Evolutionary conservation across 139 green algal species (phyloP).

Genomic region (Coelastrella sp.): DNA sequence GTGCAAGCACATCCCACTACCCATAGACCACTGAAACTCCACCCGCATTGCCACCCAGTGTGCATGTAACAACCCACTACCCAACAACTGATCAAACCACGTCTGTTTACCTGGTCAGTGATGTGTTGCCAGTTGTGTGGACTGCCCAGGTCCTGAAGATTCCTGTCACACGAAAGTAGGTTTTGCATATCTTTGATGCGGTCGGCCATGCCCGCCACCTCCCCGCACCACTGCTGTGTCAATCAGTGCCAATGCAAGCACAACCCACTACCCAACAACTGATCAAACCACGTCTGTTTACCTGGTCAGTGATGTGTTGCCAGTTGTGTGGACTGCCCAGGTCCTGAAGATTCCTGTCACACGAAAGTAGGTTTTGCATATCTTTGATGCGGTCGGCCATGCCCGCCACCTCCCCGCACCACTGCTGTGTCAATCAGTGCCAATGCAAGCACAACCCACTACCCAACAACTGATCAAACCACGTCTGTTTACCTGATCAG

Average conservation of each 20-base stretch:
- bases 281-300: background rate
- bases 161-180: constrained; percentile 64
- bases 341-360: constrained; percentile 78
- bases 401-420: constrained; percentile 83
- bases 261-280: too few relatives aligned
- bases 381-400: constrained; percentile 95
- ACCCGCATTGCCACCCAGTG: too few relatives aligned
- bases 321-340: constrained; percentile 62
- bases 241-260: constrained; percentile 42
- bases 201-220: constrained; percentile 91
- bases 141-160: constrained; percentile 78
- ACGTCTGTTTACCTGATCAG: background rate
- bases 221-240: constrained; percentile 86
- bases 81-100: background rate
- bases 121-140: constrained; percentile 42
- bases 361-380: constrained; percentile 74
- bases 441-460: too few relatives aligned
- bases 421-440: constrained; percentile 79
- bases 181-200: constrained; percentile 92
- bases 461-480: background rate
- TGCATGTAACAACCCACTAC: too few relatives aligned
- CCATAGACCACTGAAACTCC: too few relatives aligned
- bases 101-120: background rate
- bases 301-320: constrained; percentile 1
- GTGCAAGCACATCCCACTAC: too few relatives aligned